phyloP scores from a whole-genome alignment of 2,329 filamentous ascomycete genomes.

The Aspergillus eucalypticola region DNA sequence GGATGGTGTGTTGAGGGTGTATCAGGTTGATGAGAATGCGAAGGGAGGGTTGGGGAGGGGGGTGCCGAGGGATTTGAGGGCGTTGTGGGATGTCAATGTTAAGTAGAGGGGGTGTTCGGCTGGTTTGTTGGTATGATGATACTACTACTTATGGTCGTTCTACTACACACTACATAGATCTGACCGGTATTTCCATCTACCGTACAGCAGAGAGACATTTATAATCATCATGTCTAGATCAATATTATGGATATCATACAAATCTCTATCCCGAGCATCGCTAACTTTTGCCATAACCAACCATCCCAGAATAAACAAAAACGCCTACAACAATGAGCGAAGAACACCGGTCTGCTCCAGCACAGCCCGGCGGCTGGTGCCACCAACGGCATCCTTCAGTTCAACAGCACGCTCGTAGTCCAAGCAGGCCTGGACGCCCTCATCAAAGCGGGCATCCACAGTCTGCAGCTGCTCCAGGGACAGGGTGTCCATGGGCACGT shows the following conservation, averaged over 20 bases:
- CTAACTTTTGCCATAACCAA: constrained; percentile 2
- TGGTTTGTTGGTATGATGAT: too few species aligned
- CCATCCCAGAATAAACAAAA: not conserved
- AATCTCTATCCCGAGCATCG: not conserved
- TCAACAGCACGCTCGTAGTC: constrained; percentile 84
- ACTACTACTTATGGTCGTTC: too few species aligned
- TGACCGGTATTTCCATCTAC: too few species aligned
- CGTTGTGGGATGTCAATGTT: not conserved
- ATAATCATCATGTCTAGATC: not conserved
- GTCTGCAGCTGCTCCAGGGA: constrained; percentile 65
- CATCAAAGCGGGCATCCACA: constrained; percentile 68
- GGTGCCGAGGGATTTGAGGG: not conserved
- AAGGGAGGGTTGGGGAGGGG: not conserved
- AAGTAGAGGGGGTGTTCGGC: too few species aligned
- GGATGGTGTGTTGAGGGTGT: not conserved
- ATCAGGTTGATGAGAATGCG: not conserved
- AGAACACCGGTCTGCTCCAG: constrained; percentile 68
- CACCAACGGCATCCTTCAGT: constrained; percentile 72
- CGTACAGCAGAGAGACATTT: too few species aligned
- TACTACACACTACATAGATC: not conserved
- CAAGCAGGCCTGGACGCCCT: constrained; percentile 70
- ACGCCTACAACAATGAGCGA: constrained; percentile 51
- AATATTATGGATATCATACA: not conserved
- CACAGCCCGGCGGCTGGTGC: constrained; percentile 71
- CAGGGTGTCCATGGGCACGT: constrained; percentile 69